Conservation (phyloP, 495 filamentous ascomycete species). For the Letharia lupina region DNA sequence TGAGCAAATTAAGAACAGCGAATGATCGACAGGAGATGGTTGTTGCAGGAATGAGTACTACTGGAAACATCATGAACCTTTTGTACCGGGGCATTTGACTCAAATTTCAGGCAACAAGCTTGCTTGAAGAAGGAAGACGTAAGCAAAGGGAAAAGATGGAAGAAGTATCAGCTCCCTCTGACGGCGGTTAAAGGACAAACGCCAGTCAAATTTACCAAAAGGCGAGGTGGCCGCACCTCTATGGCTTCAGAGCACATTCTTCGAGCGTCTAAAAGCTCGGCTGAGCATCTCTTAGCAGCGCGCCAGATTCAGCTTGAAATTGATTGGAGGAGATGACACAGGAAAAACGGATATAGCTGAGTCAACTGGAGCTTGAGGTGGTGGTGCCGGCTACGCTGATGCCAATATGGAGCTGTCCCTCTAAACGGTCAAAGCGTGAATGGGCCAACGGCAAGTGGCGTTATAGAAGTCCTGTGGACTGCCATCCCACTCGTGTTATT, state of each 20-base stretch:
- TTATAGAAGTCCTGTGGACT: neutral
- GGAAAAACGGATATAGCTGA: neutral
- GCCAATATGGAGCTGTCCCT: neutral
- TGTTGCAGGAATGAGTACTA: neutral
- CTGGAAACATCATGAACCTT: neutral
- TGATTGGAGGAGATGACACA: conserved; percentile 7
- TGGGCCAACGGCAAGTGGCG: no score
- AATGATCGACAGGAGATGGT: neutral
- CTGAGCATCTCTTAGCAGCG: conserved; percentile 9
- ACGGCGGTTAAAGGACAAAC: conserved; percentile 13
- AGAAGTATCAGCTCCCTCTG: conserved; percentile 7
- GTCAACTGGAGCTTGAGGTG: neutral
- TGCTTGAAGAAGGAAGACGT: neutral
- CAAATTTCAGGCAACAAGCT: conserved; percentile 16
- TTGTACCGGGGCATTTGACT: conserved; percentile 10
- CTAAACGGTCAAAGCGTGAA: neutral
- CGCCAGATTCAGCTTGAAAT: conserved; percentile 5
- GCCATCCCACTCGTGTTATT: neutral
- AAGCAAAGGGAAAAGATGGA: neutral
- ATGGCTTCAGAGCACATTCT: conserved; percentile 9
- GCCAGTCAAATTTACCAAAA: conserved; percentile 10
- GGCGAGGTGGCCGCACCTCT: conserved; percentile 12
- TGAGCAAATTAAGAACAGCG: neutral
- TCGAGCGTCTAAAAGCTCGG: conserved; percentile 1
- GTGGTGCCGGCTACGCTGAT: neutral